Conservation (phyloP, 129 eudicot genomes). For the Calendula officinalis region DNA sequence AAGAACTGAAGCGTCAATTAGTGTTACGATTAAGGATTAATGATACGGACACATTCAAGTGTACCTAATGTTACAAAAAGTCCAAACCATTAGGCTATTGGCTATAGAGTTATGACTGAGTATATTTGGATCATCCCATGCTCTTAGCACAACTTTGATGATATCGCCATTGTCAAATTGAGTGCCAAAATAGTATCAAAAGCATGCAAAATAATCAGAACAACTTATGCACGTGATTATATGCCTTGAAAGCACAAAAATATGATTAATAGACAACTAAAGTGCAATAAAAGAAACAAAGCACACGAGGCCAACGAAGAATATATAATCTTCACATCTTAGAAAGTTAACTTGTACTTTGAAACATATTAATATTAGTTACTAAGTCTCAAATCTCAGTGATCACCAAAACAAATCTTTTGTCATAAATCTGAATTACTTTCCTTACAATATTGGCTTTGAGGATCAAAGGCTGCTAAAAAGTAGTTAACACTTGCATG, state of each 20-base stretch:
- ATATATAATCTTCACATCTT: slow-evolving; percentile 21
- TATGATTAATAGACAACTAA: slow-evolving; percentile 15
- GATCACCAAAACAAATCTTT: slow-evolving; percentile 27
- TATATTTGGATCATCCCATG: no score
- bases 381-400: slow-evolving; percentile 26
- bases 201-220: slow-evolving; percentile 19
- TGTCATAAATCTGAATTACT: slow-evolving; percentile 29
- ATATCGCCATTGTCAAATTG: background rate
- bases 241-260: slow-evolving; percentile 23
- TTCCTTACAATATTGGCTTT: slow-evolving; percentile 23
- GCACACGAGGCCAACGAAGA: slow-evolving; percentile 35
- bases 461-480: slow-evolving; percentile 37
- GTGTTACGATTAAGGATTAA: no score
- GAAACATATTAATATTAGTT: slow-evolving; percentile 36
- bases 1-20: no score
- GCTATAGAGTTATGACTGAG: no score
- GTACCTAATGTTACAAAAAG: no score
- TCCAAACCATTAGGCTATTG: no score
- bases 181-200: background rate
- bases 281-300: slow-evolving; percentile 22
- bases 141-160: no score
- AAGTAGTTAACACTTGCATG: slow-evolving; percentile 12
- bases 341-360: slow-evolving; percentile 53
- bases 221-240: slow-evolving; percentile 34
- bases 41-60: no score